Conservation (phyloP, 164 flowering plant species). For the Magnolia sinica region DNA sequence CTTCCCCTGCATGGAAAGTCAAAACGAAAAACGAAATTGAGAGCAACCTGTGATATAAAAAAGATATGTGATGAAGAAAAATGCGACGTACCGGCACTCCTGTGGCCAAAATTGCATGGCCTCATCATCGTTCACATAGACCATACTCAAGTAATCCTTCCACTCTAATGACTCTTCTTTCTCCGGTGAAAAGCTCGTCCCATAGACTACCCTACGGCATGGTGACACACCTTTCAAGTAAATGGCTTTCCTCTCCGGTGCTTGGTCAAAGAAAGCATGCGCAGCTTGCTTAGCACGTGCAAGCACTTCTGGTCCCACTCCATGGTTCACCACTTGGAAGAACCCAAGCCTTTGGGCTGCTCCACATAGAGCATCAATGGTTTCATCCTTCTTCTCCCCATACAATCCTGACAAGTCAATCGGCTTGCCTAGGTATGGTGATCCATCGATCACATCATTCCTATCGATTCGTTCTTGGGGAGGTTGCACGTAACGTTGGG, state of each 20-base stretch:
- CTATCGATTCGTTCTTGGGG: conserved; percentile 16
- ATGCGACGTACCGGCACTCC: conserved; percentile 12
- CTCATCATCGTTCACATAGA: conserved; percentile 20
- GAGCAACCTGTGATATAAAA: no score
- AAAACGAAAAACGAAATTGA: no score
- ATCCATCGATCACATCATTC: conserved; percentile 14
- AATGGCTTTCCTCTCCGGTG: conserved; percentile 13
- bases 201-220: conserved; percentile 17
- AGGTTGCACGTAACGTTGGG: conserved; percentile 19
- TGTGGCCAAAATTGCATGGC: conserved; percentile 18
- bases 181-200: conserved; percentile 23
- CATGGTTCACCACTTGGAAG: conserved; percentile 27
- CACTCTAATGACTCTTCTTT: conserved; percentile 17
- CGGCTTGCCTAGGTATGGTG: conserved; percentile 12
- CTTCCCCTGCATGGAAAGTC: no score
- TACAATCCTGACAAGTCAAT: conserved; percentile 15
- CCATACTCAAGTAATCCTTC: conserved; percentile 24
- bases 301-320: conserved; percentile 12
- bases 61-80: background rate
- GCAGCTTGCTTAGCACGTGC: conserved; percentile 16
- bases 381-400: conserved; percentile 12
- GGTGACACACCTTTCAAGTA: conserved; percentile 13
- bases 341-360: conserved; percentile 18
- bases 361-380: conserved; percentile 4
- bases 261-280: conserved; percentile 16